Conservation (phyloP, 192 early-diverging fungal species). For the Backusella sp. region DNA sequence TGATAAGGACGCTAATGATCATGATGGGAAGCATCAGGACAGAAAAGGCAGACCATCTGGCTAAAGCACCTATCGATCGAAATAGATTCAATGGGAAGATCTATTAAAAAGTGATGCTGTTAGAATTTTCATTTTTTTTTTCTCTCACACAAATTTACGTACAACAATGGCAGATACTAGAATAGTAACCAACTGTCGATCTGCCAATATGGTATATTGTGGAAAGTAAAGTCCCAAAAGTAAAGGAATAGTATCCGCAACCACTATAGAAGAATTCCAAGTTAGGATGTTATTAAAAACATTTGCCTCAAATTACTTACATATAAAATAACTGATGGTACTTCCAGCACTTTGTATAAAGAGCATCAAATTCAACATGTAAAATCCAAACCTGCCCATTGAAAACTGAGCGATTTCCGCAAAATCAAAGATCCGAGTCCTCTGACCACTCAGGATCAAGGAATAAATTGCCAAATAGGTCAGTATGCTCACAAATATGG, state of each 20-base stretch:
- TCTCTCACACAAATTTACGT: constrained; percentile 3
- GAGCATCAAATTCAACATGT: constrained; percentile 52
- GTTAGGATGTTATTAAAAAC: no score
- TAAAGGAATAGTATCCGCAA: constrained; percentile 50
- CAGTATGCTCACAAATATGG: constrained; percentile 47
- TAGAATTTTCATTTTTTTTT: no score
- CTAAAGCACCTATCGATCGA: constrained; percentile 60
- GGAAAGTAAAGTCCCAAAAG: constrained; percentile 34
- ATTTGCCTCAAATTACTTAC: constrained; percentile 13
- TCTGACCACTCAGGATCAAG: constrained; percentile 53
- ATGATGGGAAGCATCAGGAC: constrained; percentile 63
- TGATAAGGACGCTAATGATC: constrained; percentile 53
- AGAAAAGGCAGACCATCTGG: constrained; percentile 52
- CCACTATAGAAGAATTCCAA: constrained; percentile 19
- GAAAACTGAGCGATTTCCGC: constrained; percentile 48
- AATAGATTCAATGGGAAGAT: constrained; percentile 63
- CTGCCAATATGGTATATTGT: constrained; percentile 21
- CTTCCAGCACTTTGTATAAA: constrained; percentile 60
- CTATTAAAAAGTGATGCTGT: no score
- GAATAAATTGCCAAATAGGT: constrained; percentile 49
- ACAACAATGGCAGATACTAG: constrained; percentile 40
- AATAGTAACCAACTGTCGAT: constrained; percentile 40
- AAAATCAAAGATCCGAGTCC: constrained; percentile 50
- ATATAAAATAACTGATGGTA: constrained; percentile 61
- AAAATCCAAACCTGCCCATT: constrained; percentile 50